Conservation (phyloP, 1,284 basidiomycete genomes). For the Heliocybe sulcata region DNA sequence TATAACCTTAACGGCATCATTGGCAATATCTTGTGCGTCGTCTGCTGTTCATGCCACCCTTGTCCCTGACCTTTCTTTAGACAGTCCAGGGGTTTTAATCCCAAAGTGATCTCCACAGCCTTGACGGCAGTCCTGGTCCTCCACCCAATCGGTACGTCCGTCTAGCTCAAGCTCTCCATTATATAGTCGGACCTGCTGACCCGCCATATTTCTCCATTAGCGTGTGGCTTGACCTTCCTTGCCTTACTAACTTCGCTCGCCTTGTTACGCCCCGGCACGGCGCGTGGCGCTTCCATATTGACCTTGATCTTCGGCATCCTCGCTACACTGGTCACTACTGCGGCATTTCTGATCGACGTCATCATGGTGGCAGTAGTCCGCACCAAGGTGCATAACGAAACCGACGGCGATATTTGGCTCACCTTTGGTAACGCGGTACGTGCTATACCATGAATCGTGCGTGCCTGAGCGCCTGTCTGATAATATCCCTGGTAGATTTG, state of each 20-base stretch:
- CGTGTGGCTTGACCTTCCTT: slow-evolving; percentile 43
- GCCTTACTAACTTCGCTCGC: slow-evolving; percentile 41
- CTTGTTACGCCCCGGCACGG: slow-evolving; percentile 28
- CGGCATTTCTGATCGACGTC: slow-evolving; percentile 48
- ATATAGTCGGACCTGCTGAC: slow-evolving; percentile 5
- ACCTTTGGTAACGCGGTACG: slow-evolving; percentile 42
- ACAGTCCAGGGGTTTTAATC: neutral
- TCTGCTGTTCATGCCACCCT: slow-evolving; percentile 1
- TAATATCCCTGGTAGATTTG: too few relatives aligned
- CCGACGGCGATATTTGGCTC: slow-evolving; percentile 31
- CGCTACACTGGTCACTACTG: slow-evolving; percentile 37
- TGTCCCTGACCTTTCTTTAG: neutral
- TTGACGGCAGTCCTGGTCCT: slow-evolving; percentile 31
- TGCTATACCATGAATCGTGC: slow-evolving; percentile 8
- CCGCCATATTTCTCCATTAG: slow-evolving; percentile 19
- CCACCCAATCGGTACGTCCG: slow-evolving; percentile 37
- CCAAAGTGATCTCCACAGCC: slow-evolving; percentile 31
- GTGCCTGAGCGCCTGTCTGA: slow-evolving; percentile 3
- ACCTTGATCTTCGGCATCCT: slow-evolving; percentile 15
- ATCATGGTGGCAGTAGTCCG: slow-evolving; percentile 40
- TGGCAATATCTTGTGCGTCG: slow-evolving; percentile 38
- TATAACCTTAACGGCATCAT: slow-evolving; percentile 40
- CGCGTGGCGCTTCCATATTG: slow-evolving; percentile 21
- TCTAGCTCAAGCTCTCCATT: slow-evolving; percentile 1
- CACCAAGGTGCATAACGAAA: slow-evolving; percentile 31